Percentiles rank a stretch among this genome's conserved stretches.
Evolutionary conservation across 1,284 basidiomycete genomes (phyloP).

Genomic region (Jaminaea rosea): DNA sequence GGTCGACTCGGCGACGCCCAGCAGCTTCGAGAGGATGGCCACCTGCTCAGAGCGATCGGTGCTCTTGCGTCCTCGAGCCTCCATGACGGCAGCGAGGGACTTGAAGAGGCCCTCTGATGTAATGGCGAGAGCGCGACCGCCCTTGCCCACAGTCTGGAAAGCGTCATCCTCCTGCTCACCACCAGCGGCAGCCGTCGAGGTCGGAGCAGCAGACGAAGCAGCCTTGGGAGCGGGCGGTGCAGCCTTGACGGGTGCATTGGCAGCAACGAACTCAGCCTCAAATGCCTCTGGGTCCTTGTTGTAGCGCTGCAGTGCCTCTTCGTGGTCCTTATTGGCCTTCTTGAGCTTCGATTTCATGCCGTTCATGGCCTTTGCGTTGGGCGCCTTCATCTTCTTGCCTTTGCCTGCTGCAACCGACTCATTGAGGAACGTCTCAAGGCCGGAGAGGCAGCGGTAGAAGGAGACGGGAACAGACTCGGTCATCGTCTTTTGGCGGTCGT

Average conservation of each 20-base stretch:
- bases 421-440: constrained; percentile 69
- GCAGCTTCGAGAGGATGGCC: constrained; percentile 75
- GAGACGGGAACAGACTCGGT: constrained; percentile 79
- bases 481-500: constrained; percentile 73
- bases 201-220: constrained; percentile 33
- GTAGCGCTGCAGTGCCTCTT: constrained; percentile 57
- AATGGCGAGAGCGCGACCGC: constrained; percentile 73
- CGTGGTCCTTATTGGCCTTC: constrained; percentile 82
- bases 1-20: constrained; percentile 66
- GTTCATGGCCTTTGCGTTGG: constrained; percentile 85
- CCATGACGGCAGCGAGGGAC: constrained; percentile 79
- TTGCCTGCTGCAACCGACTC: constrained; percentile 62
- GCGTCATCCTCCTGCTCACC: constrained; percentile 58
- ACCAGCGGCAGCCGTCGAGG: constrained; percentile 44
- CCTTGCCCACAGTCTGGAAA: constrained; percentile 86
- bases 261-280: constrained; percentile 57
- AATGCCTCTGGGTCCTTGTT: constrained; percentile 89
- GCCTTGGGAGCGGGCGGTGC: constrained; percentile 49
- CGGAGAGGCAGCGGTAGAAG: constrained; percentile 69
- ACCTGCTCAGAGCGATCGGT: constrained; percentile 94
- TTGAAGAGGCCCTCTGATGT: constrained; percentile 88
- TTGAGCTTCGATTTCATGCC: constrained; percentile 95
- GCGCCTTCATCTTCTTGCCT: constrained; percentile 89
- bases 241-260: constrained; percentile 50
- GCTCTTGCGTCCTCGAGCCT: constrained; percentile 92